Evolutionary conservation across 1,284 basidiomycete genomes (phyloP), one percentile per base, ranked within the genome.

Genomic region (Ceratobasidium sp.): DNA sequence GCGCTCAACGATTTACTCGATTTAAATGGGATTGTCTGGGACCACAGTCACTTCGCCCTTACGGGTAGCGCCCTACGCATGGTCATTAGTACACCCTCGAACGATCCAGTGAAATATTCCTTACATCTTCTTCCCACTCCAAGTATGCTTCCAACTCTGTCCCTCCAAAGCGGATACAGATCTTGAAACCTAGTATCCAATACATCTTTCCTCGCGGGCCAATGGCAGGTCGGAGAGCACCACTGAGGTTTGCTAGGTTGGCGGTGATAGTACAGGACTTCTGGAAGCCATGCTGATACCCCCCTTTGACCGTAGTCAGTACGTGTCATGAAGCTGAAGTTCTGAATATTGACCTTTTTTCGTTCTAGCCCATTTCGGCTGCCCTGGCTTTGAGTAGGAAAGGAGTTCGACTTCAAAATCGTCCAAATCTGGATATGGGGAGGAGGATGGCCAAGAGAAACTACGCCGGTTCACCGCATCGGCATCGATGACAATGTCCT

Each of bases 91-190:
- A 51, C n/a, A 25, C 17, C 34, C 32, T 13, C 1, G 49, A 9
- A n/a, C 54, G 25, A 11, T 54, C 34, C 56, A 22, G 32, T 29
- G 5, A 22, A 22, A 29, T 5, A 4, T 0, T n/a, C 57, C 65
- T 32, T 19, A 76, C 76, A 17, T 62, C 40, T 32, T 78, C 77
- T 2, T 49, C 54, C 77, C 77, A 78, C 51, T 76, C 77, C 49
- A 78, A 29, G 43, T 52, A 78, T 11, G 77, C 77, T 43, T 76
- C 59, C 25, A 78, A 67, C 32, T 78, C 77, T 0, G 74, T 76
- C 9, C 74, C 77, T 8, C 77, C 77, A 64, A 78, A 78, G 17
- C 66, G 54, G 32, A 78, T 70, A 29, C 67, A 68, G 19, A 78
- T 54, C 19, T 59, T 29, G 32, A 76, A 76, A 22, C 64, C 17